Evolutionary conservation across 2,329 filamentous ascomycete genomes (phyloP), one percentile per base, ranked within the genome.

Genomic region (Verticillium nonalfalfae): DNA sequence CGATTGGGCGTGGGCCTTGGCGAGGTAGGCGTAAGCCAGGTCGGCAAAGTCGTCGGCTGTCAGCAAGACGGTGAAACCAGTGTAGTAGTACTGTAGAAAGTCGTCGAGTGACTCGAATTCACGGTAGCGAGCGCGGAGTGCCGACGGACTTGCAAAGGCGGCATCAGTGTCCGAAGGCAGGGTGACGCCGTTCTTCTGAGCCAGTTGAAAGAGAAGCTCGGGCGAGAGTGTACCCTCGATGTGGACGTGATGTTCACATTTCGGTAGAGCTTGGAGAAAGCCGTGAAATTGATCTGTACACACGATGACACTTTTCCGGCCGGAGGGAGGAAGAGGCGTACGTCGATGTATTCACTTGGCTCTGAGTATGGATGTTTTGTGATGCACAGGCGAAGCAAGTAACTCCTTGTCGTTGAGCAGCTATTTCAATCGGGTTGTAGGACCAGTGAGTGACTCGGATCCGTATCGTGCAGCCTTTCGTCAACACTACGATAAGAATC

Each of bases 211-310:
- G 64, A 93, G 84, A 45, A 92, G 79, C 60, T 81, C 76, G 1
- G 90, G 89, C 50, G 87, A 86, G 40, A 94, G 81, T 13, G 88
- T 88, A 60, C 90, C 90, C 74, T 93, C 90, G 38, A 94, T 81
- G 71, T 94, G 90, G 60, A 93, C 83, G 75, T 93, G 90, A 70
- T 93, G 90, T 73, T 94, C 90, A 75, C 88, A 90, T 78, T 93
- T 93, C 65, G 90, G 90, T 35, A 93, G 82, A 36, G 81, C 81
- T 59, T 77, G 74, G 40, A 93, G 80, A 71, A 91, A 86, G 52
- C 78, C 72, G 74, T 87, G 85, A 59, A 85, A 73, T 36, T 18
- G n/a, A 39, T 57, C 39, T 68, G 83, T 76, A 73, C 85, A 88
- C 84, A 87, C 88, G 10, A 39, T 60, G 58, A 63, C 57, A 39